Percentiles rank a stretch among this genome's conserved stretches.
Conservation (phyloP, 495 filamentous ascomycete genomes). For the Jackrogersella minutella region DNA sequence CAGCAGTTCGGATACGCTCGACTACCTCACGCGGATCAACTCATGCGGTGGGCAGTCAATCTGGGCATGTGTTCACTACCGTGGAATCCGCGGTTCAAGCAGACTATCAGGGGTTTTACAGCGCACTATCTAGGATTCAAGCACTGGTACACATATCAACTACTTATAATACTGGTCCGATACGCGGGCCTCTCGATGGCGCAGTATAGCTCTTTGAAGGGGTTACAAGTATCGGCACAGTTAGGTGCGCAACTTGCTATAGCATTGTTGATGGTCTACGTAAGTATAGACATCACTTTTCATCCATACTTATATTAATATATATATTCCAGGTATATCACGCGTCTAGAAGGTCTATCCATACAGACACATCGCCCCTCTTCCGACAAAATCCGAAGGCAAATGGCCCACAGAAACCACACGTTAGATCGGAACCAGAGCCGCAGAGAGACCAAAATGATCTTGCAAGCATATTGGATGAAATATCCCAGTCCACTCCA, state of each 20-base stretch:
- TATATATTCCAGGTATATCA: conserved; percentile 51
- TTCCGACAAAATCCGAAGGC: conserved; percentile 52
- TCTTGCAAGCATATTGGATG: conserved; percentile 53
- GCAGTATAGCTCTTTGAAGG: conserved; percentile 53
- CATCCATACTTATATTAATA: conserved; percentile 32
- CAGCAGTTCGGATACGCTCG: conserved; percentile 37
- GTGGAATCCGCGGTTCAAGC: conserved; percentile 78
- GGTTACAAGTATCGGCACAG: conserved; percentile 48
- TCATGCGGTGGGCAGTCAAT: conserved; percentile 59
- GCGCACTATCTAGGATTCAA: conserved; percentile 69
- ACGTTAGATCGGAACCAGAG: conserved; percentile 4
- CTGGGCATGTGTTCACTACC: conserved; percentile 67
- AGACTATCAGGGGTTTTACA: conserved; percentile 68
- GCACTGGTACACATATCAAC: conserved; percentile 75
- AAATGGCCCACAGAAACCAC: conserved; percentile 29
- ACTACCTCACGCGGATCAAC: conserved; percentile 44
- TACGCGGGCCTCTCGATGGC: conserved; percentile 61
- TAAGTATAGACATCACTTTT: conserved; percentile 50
- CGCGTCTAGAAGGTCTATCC: conserved; percentile 60
- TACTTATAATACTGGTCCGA: conserved; percentile 66
- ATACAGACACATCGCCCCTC: conserved; percentile 64
- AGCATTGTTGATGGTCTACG: conserved; percentile 60
- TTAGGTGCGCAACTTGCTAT: conserved; percentile 65
- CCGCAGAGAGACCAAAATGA: conserved; percentile 29
- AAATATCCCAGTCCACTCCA: conserved; percentile 47